Conservation (phyloP, 176 grass and related monocot genomes). For the Cenchrus americanus region DNA sequence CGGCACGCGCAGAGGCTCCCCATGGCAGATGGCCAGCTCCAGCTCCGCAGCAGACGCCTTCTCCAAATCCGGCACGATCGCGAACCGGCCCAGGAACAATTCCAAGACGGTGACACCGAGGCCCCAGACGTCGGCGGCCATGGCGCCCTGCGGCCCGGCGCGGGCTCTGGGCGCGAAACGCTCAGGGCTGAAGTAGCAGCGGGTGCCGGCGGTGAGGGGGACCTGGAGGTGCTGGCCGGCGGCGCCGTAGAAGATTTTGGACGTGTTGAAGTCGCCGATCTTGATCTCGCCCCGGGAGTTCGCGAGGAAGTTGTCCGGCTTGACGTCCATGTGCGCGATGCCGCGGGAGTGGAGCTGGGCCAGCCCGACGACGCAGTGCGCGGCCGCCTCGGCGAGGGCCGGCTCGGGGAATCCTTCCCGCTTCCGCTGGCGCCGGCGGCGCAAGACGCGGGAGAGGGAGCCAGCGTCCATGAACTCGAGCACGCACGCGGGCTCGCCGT, state of each 20-base stretch:
- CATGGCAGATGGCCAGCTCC: slow-evolving; percentile 26
- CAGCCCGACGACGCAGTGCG: slow-evolving; percentile 31
- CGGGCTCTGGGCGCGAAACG: slow-evolving; percentile 34
- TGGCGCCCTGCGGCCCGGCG: slow-evolving; percentile 12
- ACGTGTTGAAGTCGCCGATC: slow-evolving; percentile 34
- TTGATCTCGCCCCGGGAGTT: slow-evolving; percentile 36
- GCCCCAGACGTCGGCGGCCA: slow-evolving; percentile 54
- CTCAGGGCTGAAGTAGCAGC: slow-evolving; percentile 44
- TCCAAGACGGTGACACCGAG: slow-evolving; percentile 38
- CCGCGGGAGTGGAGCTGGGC: slow-evolving; percentile 43
- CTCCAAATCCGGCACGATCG: not conserved
- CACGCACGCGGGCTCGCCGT: too few species aligned
- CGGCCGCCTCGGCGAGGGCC: slow-evolving; percentile 46
- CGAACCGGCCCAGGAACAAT: slow-evolving; percentile 14
- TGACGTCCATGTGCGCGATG: slow-evolving; percentile 46
- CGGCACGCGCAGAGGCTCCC: not conserved
- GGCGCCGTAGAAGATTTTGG: not conserved
- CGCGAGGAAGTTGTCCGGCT: slow-evolving; percentile 45
- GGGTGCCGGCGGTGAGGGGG: not conserved
- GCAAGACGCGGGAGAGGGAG: slow-evolving; percentile 10
- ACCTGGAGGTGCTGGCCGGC: slow-evolving; percentile 1
- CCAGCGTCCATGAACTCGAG: slow-evolving; percentile 16
- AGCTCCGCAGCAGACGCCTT: slow-evolving; percentile 5
- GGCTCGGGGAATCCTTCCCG: slow-evolving; percentile 19
- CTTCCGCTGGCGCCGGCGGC: not conserved